Percentiles rank a stretch among this genome's conserved stretches.
phyloP scores from a whole-genome alignment of 163 green algal species.

The Chlamydomonas reinhardtii region DNA sequence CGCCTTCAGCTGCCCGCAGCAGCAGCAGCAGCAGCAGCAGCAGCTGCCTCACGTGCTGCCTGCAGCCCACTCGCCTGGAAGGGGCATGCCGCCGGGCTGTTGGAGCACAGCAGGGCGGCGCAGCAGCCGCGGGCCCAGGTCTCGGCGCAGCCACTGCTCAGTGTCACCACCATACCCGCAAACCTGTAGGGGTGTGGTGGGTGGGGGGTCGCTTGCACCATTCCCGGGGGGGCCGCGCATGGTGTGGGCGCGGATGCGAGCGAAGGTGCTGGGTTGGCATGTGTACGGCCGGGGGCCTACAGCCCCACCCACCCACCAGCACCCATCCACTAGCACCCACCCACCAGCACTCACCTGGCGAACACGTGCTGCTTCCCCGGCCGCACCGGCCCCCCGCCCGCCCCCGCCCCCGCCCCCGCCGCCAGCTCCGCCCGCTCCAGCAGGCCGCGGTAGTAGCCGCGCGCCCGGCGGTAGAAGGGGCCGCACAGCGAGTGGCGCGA shows the following conservation, averaged over 20 bases:
- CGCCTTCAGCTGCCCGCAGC: too few relatives aligned
- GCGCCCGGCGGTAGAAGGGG: conserved; percentile 41
- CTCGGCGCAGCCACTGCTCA: conserved; percentile 41
- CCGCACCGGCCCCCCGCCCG: neutral
- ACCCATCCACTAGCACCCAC: too few relatives aligned
- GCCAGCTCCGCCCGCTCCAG: neutral
- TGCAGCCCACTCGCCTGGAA: conserved; percentile 6
- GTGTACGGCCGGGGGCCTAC: too few relatives aligned
- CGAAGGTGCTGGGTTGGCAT: too few relatives aligned
- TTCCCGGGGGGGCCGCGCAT: neutral
- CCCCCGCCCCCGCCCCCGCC: neutral
- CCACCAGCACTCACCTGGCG: neutral
- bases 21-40: too few relatives aligned
- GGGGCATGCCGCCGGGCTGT: neutral
- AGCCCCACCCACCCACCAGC: too few relatives aligned
- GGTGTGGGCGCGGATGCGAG: too few relatives aligned
- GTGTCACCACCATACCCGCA: conserved; percentile 29
- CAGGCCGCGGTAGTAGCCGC: conserved; percentile 42
- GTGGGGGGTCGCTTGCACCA: neutral
- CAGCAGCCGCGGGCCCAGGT: conserved; percentile 44
- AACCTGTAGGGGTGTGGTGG: neutral
- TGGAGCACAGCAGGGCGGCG: conserved; percentile 27
- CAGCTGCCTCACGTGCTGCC: too few relatives aligned
- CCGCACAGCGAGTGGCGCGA: conserved; percentile 52
- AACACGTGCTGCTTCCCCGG: neutral